phyloP scores from a whole-genome alignment of 495 filamentous ascomycete genomes.

The Annulohypoxylon bovei region DNA sequence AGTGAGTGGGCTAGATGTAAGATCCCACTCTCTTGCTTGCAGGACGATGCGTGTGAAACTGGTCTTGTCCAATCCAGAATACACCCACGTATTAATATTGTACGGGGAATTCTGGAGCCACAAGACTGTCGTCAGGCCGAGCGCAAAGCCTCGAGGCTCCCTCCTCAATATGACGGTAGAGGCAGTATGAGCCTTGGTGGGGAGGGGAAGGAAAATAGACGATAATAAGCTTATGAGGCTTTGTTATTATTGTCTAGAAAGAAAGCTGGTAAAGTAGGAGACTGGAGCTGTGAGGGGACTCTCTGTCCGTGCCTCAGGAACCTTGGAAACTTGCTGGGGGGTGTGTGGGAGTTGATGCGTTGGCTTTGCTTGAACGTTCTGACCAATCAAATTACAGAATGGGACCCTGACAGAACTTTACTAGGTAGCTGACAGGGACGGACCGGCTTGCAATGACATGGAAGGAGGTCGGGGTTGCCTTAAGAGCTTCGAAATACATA shows the following conservation, averaged over 20 bases:
- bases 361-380: conserved; percentile 44
- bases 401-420: conserved; percentile 21
- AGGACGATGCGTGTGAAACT: conserved; percentile 30
- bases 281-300: conserved; percentile 43
- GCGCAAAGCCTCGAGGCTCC: conserved; percentile 38
- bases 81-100: conserved; percentile 10
- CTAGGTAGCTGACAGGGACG: conserved; percentile 24
- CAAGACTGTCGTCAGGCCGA: conserved; percentile 21
- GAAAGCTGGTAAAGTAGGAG: conserved; percentile 47
- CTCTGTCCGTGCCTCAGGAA: not conserved
- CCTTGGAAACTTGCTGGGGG: conserved; percentile 40
- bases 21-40: conserved; percentile 34
- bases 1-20: conserved; percentile 19
- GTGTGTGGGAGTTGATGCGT: conserved; percentile 41
- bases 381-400: conserved; percentile 37
- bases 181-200: conserved; percentile 26
- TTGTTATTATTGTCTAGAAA: conserved; percentile 51
- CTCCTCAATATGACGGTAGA: conserved; percentile 28
- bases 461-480: conserved; percentile 37
- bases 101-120: conserved; percentile 21
- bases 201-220: conserved; percentile 15
- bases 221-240: conserved; percentile 49
- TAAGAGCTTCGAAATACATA: conserved; percentile 11
- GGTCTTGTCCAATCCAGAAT: conserved; percentile 32
- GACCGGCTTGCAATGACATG: conserved; percentile 44